A percentile compares a stretch with the other conserved stretches of the same genome.
These are phyloP conservation scores for Rhizoclosmatium sp. DNA, from an alignment of 192 early-diverging fungal genomes.

Conservation along the genomic window DNA sequence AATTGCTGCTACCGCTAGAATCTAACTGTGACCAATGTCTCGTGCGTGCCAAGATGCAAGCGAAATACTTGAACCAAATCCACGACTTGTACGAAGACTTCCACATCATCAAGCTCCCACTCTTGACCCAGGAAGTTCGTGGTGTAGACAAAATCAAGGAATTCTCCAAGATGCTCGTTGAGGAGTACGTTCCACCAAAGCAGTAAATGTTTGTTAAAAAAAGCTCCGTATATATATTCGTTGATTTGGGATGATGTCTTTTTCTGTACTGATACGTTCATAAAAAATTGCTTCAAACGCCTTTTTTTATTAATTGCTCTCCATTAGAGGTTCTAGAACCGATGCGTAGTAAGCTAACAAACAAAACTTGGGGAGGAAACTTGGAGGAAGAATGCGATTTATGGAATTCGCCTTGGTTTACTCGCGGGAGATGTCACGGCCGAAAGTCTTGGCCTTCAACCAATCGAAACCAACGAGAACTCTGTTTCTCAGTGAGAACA, in stretches of 20 bases:
- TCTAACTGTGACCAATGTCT: constrained; percentile 74
- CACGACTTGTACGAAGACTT: constrained; percentile 99
- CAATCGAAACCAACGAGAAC: constrained; percentile 88
- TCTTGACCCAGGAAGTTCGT: constrained; percentile 95
- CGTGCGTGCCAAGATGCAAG: constrained; percentile 97
- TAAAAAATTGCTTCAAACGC: too few species aligned
- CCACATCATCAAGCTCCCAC: constrained; percentile 92
- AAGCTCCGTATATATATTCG: constrained; percentile 28
- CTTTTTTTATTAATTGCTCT: too few species aligned
- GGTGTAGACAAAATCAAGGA: constrained; percentile 91
- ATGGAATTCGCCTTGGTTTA: constrained; percentile 53
- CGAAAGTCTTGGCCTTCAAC: constrained; percentile 89
- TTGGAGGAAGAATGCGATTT: too few species aligned
- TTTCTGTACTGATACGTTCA: too few species aligned
- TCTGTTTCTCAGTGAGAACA: constrained; percentile 87
- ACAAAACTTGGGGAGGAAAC: too few species aligned
- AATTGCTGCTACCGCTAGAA: constrained; percentile 23
- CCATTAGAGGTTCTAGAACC: too few species aligned
- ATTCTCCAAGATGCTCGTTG: constrained; percentile 92
- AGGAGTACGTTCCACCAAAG: constrained; percentile 65
- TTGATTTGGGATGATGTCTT: background rate
- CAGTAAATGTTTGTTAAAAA: background rate
- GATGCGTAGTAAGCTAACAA: too few species aligned
- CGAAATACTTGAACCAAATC: constrained; percentile 98
- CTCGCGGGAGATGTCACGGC: constrained; percentile 91